Evolutionary conservation across 148 eudicot species (phyloP).

Genomic region (Amaranthus hypochondriacus): DNA sequence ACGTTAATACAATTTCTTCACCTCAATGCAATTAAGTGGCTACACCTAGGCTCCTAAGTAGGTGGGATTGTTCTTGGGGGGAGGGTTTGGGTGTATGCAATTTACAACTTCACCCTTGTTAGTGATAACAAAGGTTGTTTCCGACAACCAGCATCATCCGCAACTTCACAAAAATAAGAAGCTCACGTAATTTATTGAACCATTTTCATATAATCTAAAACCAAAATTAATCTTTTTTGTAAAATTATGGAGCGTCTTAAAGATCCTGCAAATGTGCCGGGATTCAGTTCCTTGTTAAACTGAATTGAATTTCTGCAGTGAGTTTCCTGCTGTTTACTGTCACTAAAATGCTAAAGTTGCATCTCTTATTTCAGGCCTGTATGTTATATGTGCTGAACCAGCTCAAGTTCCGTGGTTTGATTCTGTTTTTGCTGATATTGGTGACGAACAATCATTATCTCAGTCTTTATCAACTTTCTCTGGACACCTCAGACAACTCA

Average conservation of each 20-base stretch:
- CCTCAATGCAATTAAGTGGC: too few species aligned
- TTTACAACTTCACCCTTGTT: too few species aligned
- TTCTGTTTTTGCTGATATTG: conserved; percentile 90
- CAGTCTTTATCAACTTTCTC: conserved; percentile 97
- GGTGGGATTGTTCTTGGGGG: too few species aligned
- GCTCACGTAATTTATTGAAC: too few species aligned
- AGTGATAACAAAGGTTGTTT: too few species aligned
- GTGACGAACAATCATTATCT: conserved; percentile 92
- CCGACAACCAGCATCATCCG: too few species aligned
- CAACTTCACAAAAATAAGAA: too few species aligned
- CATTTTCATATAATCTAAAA: too few species aligned
- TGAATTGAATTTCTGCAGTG: conserved; percentile 1
- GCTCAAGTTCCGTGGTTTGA: conserved; percentile 89
- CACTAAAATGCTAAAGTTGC: neutral
- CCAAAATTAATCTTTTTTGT: too few species aligned
- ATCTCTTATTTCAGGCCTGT: conserved; percentile 50
- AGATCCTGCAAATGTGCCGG: neutral
- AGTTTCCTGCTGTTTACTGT: neutral
- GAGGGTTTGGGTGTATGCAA: too few species aligned
- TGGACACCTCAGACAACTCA: conserved; percentile 92
- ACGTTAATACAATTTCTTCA: too few species aligned
- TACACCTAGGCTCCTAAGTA: too few species aligned
- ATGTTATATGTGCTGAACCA: conserved; percentile 79
- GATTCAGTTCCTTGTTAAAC: neutral
- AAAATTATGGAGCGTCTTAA: neutral